Evolutionary conservation across 1,139 yeast genomes (phyloP), one percentile per base, ranked within the genome.

Genomic region (Nakaseomyces delphensis): DNA sequence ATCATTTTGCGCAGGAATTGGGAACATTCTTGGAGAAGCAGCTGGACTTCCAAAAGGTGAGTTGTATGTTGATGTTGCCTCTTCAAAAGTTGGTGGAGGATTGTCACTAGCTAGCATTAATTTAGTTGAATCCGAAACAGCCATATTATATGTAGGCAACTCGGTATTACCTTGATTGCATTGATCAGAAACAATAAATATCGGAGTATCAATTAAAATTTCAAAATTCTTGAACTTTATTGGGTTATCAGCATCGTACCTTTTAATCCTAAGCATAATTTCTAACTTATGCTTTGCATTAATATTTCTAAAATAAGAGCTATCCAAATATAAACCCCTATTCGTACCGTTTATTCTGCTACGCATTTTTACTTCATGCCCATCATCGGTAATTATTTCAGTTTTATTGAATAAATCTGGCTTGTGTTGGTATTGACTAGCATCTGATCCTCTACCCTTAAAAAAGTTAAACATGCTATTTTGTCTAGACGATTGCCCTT

Each of bases 151-250:
- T 36, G 72, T 70, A 0, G 95, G 96, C 42, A 86, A 69, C 40
- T 80, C 84, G 38, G 79, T 68, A 36, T 79, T 79, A 3, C 74
- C 87, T 11, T 72, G 75, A 38, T 70, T 73, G 65, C 96, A 86
- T 49, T 77, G 73, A 20, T 85, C 75, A 43, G 93, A 81, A 38
- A 85, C 69, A 42, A 87, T 67, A 24, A 74, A 71, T 42, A 87
- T 70, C 0, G 96, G 96, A 0, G 95, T 83, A 59, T 86, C 96
- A 37, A 87, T 83, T 41, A 86, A 79, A 38, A 87, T 95, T 55
- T 87, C 96, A 57, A 80, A 87, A 60, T 85, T 94, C 54, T 82
- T 87, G 9, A 40, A 32, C 65, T 80, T 67, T 48, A 73, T 75
- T 36, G 66, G 70, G 42, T 66, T 60, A 45, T 68, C 68, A 3